A percentile compares a stretch with the other conserved stretches of the same genome.
phyloP scores from a whole-genome alignment of 116 monocot species.

The Trichopus zeylanicus region DNA sequence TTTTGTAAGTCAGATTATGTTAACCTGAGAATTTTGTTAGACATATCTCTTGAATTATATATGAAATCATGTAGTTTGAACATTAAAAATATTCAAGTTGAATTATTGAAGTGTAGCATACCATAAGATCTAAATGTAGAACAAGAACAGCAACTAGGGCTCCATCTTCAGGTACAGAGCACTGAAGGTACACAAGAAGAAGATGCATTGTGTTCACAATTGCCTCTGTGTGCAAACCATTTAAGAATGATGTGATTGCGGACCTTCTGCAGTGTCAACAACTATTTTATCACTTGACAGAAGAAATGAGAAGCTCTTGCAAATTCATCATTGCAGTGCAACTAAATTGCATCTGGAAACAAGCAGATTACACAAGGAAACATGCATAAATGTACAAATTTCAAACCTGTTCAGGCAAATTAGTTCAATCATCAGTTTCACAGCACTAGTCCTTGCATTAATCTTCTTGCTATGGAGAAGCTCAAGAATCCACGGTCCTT shows the following conservation, averaged over 20 bases:
- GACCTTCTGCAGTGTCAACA: slow-evolving; percentile 18
- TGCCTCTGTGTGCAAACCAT: slow-evolving; percentile 21
- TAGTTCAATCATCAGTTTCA: slow-evolving; percentile 38
- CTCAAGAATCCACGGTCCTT: slow-evolving; percentile 19
- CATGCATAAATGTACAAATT: neutral
- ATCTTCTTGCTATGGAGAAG: slow-evolving; percentile 37
- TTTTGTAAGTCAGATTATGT: neutral
- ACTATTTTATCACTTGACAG: neutral
- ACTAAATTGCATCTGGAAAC: too few species aligned
- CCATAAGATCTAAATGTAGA: slow-evolving; percentile 40
- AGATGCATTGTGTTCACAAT: slow-evolving; percentile 29
- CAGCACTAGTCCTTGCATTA: slow-evolving; percentile 19
- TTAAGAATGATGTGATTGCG: slow-evolving; percentile 21
- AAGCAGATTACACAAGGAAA: neutral
- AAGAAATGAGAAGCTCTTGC: too few species aligned
- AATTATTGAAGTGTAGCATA: slow-evolving; percentile 13
- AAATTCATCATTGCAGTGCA: too few species aligned
- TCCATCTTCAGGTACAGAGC: slow-evolving; percentile 19
- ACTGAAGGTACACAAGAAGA: slow-evolving; percentile 36
- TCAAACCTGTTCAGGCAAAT: slow-evolving; percentile 42
- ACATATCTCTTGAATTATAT: too few species aligned
- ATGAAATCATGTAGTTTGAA: too few species aligned
- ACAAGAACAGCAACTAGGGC: slow-evolving; percentile 34
- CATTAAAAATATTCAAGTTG: neutral
- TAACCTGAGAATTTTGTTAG: too few species aligned